Evolutionary conservation across 805 yeast species (phyloP).

Genomic region (Barnettozyma botsteinii): DNA sequence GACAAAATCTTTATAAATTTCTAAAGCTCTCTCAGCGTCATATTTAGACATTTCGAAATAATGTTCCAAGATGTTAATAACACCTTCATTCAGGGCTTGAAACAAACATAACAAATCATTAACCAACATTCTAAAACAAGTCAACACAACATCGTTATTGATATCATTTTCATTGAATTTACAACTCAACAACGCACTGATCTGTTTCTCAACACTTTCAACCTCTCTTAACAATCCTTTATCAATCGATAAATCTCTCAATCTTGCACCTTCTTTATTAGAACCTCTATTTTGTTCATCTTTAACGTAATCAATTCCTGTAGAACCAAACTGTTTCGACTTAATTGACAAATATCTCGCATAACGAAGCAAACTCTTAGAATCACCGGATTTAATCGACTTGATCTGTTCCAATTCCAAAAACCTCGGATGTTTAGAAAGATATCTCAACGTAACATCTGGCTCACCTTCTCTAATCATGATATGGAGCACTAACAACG

Average conservation of each 20-base stretch:
- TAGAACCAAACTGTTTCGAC: constrained; percentile 59
- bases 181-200: constrained; percentile 68
- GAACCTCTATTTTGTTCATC: constrained; percentile 44
- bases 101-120: constrained; percentile 81
- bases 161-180: constrained; percentile 74
- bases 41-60: constrained; percentile 85
- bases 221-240: constrained; percentile 80
- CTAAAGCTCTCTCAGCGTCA: constrained; percentile 84
- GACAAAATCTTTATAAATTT: constrained; percentile 79
- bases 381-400: constrained; percentile 38
- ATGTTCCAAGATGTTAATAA: constrained; percentile 86
- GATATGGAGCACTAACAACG: constrained; percentile 78
- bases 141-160: constrained; percentile 75
- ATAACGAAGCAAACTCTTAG: constrained; percentile 57
- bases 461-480: constrained; percentile 90
- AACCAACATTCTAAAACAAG: constrained; percentile 84
- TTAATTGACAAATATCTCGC: constrained; percentile 64
- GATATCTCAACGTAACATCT: constrained; percentile 62
- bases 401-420: constrained; percentile 39
- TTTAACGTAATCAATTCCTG: constrained; percentile 72
- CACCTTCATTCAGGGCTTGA: constrained; percentile 92
- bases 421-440: constrained; percentile 44
- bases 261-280: constrained; percentile 50
- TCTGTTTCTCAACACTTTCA: constrained; percentile 79
- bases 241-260: constrained; percentile 60